A percentile compares a stretch with the other conserved stretches of the same genome.
Evolutionary conservation across 768 basidiomycete species (phyloP).

Genomic region (Pisolithus sp.): DNA sequence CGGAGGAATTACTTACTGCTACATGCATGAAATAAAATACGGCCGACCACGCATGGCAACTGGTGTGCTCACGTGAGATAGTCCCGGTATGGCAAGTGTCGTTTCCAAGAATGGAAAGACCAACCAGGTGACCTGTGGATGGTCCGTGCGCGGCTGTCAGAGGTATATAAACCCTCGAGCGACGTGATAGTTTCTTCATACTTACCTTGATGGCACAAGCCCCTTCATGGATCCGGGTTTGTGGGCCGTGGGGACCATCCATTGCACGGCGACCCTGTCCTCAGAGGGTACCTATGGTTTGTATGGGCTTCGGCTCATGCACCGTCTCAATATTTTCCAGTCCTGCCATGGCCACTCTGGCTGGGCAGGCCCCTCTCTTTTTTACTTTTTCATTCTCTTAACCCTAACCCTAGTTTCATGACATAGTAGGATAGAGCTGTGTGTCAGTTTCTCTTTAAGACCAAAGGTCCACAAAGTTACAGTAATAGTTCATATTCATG

Average conservation of each 20-base stretch:
- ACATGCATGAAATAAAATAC: neutral
- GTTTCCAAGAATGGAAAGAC: neutral
- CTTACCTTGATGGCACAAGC: constrained; percentile 61
- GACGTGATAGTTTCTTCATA: constrained; percentile 27
- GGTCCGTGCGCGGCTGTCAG: constrained; percentile 18
- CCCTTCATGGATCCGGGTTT: constrained; percentile 50
- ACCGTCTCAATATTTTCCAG: constrained; percentile 78
- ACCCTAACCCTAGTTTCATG: constrained; percentile 23
- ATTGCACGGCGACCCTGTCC: constrained; percentile 56
- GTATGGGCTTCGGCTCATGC: constrained; percentile 65
- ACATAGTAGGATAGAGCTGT: too few relatives aligned
- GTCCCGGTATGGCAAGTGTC: neutral
- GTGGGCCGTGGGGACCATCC: constrained; percentile 48
- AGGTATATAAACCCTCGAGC: constrained; percentile 8
- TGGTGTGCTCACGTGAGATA: too few relatives aligned
- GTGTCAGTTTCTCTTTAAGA: too few relatives aligned
- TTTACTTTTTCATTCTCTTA: constrained; percentile 7
- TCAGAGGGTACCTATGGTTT: constrained; percentile 39
- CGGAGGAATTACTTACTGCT: neutral
- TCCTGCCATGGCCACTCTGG: constrained; percentile 55
- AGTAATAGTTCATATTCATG: neutral
- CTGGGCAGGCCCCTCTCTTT: constrained; percentile 39
- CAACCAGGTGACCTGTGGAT: neutral
- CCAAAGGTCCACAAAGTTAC: neutral
- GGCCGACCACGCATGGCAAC: too few relatives aligned